These are phyloP conservation scores for Aureobasidium sp. DNA, from an alignment of 2,329 filamentous ascomycete species.

Conservation along the genomic window DNA sequence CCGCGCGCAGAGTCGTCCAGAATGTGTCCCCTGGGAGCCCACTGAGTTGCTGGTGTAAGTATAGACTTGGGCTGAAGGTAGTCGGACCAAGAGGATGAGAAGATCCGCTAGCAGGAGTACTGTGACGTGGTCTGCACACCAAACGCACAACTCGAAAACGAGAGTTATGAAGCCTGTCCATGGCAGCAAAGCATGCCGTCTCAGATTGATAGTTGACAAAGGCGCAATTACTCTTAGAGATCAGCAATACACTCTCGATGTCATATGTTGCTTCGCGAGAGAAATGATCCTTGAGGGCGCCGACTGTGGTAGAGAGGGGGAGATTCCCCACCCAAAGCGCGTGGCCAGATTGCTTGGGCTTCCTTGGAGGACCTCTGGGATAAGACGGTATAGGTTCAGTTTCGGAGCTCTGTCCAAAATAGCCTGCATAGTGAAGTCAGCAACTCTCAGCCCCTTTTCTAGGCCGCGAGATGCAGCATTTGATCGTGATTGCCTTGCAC, in stretches of 20 bases:
- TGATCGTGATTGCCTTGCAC: too few relatives aligned
- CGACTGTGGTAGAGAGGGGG: too few relatives aligned
- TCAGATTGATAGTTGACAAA: slow-evolving; percentile 97
- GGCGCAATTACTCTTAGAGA: slow-evolving; percentile 97
- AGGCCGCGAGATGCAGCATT: too few relatives aligned
- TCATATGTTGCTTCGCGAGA: too few relatives aligned
- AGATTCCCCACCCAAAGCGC: too few relatives aligned
- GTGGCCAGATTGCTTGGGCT: too few relatives aligned
- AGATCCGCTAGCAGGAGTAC: slow-evolving; percentile 25
- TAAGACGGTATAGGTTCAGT: too few relatives aligned
- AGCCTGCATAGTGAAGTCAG: too few relatives aligned
- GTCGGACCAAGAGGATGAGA: slow-evolving; percentile 39
- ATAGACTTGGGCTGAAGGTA: slow-evolving; percentile 82
- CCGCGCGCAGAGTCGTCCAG: slow-evolving; percentile 95
- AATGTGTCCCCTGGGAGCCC: slow-evolving; percentile 83
- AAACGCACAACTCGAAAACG: slow-evolving; percentile 87
- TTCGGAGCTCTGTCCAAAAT: too few relatives aligned
- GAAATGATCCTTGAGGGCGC: too few relatives aligned
- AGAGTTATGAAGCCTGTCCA: slow-evolving; percentile 90
- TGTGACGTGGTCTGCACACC: slow-evolving; percentile 80
- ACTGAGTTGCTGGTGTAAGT: slow-evolving; percentile 79
- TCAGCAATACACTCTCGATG: slow-evolving; percentile 91
- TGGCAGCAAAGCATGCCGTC: slow-evolving; percentile 75
- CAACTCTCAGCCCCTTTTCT: too few relatives aligned
- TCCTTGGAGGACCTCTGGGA: too few relatives aligned